Percentiles rank a stretch among this genome's conserved stretches.
phyloP scores from a whole-genome alignment of 345 rosid species.

The Salix viminalis region DNA sequence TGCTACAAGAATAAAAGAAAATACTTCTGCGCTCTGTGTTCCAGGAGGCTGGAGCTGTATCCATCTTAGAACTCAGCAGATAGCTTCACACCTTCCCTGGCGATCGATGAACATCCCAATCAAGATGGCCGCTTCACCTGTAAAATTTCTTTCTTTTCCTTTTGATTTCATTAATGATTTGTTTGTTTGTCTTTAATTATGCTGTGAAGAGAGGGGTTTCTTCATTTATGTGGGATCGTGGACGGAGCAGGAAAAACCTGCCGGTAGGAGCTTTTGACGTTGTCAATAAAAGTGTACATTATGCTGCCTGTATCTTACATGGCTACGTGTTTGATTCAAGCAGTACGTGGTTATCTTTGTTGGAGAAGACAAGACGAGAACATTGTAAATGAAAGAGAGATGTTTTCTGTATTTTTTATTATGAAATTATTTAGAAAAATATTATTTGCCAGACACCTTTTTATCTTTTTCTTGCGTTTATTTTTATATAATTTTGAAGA shows the following conservation, averaged over 20 bases:
- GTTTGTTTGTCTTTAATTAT: neutral
- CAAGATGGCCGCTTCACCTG: neutral
- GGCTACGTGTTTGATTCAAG: neutral
- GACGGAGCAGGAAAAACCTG: too few species aligned
- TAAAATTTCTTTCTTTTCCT: neutral
- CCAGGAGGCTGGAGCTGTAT: conserved; percentile 12
- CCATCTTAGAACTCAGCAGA: neutral
- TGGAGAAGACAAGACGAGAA: too few species aligned
- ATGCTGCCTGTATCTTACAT: neutral
- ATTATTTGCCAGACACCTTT: too few species aligned
- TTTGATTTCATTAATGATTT: neutral
- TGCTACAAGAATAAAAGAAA: conserved; percentile 16
- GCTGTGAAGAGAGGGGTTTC: neutral
- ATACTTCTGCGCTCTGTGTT: conserved; percentile 5
- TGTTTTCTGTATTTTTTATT: too few species aligned
- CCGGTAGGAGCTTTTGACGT: too few species aligned
- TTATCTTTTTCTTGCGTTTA: too few species aligned
- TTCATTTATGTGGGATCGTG: neutral
- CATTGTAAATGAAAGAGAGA: too few species aligned
- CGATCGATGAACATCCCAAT: neutral
- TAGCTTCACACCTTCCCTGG: too few species aligned
- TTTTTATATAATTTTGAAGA: neutral
- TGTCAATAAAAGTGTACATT: neutral
- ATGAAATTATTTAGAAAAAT: too few species aligned
- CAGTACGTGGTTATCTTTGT: too few species aligned